Conservation (phyloP, 1,139 yeast species). For the Pichia sp. region DNA sequence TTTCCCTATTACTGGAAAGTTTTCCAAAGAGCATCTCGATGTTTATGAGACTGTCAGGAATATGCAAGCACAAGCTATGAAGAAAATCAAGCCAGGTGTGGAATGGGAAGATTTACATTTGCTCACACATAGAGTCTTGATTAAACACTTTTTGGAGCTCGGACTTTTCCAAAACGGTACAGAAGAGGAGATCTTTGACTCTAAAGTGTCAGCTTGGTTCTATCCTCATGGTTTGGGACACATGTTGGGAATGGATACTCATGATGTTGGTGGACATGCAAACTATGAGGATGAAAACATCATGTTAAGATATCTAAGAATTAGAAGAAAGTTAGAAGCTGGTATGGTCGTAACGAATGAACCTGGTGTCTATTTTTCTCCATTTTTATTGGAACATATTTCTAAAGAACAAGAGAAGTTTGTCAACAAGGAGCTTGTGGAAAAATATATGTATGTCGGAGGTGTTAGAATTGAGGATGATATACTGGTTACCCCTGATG, state of each 20-base stretch:
- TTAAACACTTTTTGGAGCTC: slow-evolving; percentile 62
- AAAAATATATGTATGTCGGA: slow-evolving; percentile 81
- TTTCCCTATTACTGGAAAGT: slow-evolving; percentile 86
- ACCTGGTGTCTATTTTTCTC: slow-evolving; percentile 91
- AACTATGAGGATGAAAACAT: slow-evolving; percentile 81
- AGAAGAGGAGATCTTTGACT: slow-evolving; percentile 61
- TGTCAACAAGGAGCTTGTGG: slow-evolving; percentile 61
- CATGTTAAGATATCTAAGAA: slow-evolving; percentile 67
- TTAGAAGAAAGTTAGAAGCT: slow-evolving; percentile 65
- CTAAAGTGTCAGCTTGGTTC: slow-evolving; percentile 71
- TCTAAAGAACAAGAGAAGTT: slow-evolving; percentile 55
- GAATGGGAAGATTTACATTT: slow-evolving; percentile 89
- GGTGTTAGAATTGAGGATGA: slow-evolving; percentile 98
- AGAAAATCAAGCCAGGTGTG: slow-evolving; percentile 71
- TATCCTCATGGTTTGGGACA: slow-evolving; percentile 97
- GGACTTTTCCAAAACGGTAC: slow-evolving; percentile 71
- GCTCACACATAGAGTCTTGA: slow-evolving; percentile 71
- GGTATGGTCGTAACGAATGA: slow-evolving; percentile 93
- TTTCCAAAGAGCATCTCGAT: slow-evolving; percentile 81
- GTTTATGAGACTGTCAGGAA: slow-evolving; percentile 76
- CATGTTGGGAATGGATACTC: slow-evolving; percentile 89
- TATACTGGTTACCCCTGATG: slow-evolving; percentile 67
- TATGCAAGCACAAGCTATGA: slow-evolving; percentile 75
- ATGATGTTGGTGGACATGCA: slow-evolving; percentile 88
- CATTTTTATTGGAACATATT: slow-evolving; percentile 66